These are phyloP conservation scores for Angomonas desouzai DNA, from an alignment of 208 protist genomes.

Conservation along the genomic window DNA sequence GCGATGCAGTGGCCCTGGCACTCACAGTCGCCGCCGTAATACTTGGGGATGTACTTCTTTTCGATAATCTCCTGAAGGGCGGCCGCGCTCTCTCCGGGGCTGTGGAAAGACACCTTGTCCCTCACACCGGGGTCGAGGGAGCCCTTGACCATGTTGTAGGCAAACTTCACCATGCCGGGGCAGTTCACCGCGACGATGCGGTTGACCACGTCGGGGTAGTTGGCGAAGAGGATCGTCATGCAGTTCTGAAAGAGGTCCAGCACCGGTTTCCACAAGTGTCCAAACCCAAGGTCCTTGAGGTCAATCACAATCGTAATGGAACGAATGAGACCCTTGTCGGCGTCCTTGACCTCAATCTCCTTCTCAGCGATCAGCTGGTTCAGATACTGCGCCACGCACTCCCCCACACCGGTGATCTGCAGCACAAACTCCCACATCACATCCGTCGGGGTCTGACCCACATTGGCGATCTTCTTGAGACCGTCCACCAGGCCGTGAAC, in stretches of 20 bases:
- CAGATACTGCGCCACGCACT: conserved; percentile 24
- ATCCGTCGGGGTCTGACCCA: conserved; percentile 27
- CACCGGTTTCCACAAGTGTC: conserved; percentile 30
- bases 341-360: conserved; percentile 2
- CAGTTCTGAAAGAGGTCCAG: conserved; percentile 25
- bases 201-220: conserved; percentile 55
- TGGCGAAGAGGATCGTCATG: conserved; percentile 27
- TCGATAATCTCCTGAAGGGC: conserved; percentile 34
- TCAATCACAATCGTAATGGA: conserved; percentile 33
- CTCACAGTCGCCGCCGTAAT: conserved; percentile 34
- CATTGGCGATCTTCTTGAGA: conserved; percentile 26
- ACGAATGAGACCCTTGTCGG: conserved; percentile 17
- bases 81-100: conserved; percentile 14
- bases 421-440: conserved; percentile 29
- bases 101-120: conserved; percentile 46
- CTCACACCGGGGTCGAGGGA: conserved; percentile 36
- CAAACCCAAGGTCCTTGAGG: conserved; percentile 29
- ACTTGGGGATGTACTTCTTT: conserved; percentile 30
- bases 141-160: conserved; percentile 40
- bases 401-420: conserved; percentile 14
- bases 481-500: conserved; percentile 18
- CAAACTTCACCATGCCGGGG: conserved; percentile 27
- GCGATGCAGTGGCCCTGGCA: conserved; percentile 34
- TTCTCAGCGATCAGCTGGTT: conserved; percentile 10
- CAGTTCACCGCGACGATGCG: conserved; percentile 56